phyloP scores from a whole-genome alignment of 345 rosid species.

The Leavenworthia alabamica region DNA sequence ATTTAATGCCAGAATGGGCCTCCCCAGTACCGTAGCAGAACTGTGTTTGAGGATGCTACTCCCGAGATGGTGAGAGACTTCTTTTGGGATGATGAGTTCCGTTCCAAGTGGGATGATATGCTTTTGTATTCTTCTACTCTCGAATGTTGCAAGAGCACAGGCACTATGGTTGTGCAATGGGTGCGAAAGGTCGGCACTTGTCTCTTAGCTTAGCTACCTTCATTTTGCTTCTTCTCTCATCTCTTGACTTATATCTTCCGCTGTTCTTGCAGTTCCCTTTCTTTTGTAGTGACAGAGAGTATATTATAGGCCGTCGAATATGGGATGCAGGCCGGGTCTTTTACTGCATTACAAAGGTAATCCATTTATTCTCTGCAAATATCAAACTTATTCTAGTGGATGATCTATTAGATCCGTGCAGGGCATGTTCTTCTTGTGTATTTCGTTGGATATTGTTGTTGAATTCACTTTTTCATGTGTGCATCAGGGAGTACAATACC shows the following conservation, averaged over 20 bases:
- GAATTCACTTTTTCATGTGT: neutral
- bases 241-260: neutral
- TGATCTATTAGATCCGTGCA: neutral
- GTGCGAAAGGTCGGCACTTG: slow-evolving; percentile 61
- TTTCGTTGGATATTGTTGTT: neutral
- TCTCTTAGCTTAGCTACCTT: neutral
- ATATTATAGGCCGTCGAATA: slow-evolving; percentile 86
- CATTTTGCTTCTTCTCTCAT: neutral
- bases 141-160: slow-evolving; percentile 66
- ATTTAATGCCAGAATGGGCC: slow-evolving; percentile 57
- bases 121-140: slow-evolving; percentile 48
- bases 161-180: slow-evolving; percentile 86
- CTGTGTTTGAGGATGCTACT: slow-evolving; percentile 78
- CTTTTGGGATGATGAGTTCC: slow-evolving; percentile 94
- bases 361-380: neutral
- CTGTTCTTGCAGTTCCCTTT: slow-evolving; percentile 73
- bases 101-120: slow-evolving; percentile 89
- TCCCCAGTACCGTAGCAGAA: slow-evolving; percentile 81
- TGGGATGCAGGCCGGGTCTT: slow-evolving; percentile 77
- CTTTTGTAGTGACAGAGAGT: slow-evolving; percentile 95
- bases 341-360: slow-evolving; percentile 92
- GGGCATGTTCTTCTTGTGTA: neutral
- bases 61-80: slow-evolving; percentile 90
- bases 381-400: too few relatives aligned
- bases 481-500: slow-evolving; percentile 68